These are phyloP conservation scores for Colletotrichum caudatum DNA, from an alignment of 2,329 filamentous ascomycete species.

Conservation along the genomic window DNA sequence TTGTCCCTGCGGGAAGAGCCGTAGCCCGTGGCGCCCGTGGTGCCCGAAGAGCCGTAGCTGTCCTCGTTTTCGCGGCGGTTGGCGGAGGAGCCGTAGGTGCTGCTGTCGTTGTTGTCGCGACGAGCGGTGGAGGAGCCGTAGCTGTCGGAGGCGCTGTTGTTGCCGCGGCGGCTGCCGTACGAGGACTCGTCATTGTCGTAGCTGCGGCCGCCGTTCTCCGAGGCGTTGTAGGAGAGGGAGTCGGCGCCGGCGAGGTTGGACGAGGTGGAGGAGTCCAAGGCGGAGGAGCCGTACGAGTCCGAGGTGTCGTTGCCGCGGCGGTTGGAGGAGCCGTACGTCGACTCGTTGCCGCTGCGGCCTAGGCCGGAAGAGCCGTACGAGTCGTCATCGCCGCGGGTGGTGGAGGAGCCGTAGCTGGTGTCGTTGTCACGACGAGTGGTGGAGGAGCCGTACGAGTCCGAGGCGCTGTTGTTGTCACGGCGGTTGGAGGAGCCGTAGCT, in stretches of 20 bases:
- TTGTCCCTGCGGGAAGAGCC: slow-evolving; percentile 43
- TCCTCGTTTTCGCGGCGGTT: slow-evolving; percentile 42
- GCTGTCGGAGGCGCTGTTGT: slow-evolving; percentile 35
- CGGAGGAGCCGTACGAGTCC: slow-evolving; percentile 42
- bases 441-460: slow-evolving; percentile 45
- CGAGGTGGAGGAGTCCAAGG: slow-evolving; percentile 26
- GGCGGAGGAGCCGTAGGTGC: slow-evolving; percentile 41
- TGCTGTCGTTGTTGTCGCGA: slow-evolving; percentile 25
- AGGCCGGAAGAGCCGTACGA: slow-evolving; percentile 44
- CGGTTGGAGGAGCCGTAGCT: slow-evolving; percentile 43
- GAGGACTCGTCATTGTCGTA: slow-evolving; percentile 33
- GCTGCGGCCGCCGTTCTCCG: slow-evolving; percentile 41
- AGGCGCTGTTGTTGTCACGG: slow-evolving; percentile 23
- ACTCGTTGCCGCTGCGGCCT: slow-evolving; percentile 34
- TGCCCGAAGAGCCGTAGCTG: slow-evolving; percentile 38
- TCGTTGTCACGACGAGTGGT: not conserved
- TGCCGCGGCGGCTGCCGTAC: slow-evolving; percentile 39
- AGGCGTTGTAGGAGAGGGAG: slow-evolving; percentile 43
- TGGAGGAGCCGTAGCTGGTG: slow-evolving; percentile 36
- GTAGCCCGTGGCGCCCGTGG: slow-evolving; percentile 40
- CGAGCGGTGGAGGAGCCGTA: slow-evolving; percentile 34
- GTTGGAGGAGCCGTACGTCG: slow-evolving; percentile 42
- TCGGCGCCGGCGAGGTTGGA: slow-evolving; percentile 41
- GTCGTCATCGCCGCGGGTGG: slow-evolving; percentile 28
- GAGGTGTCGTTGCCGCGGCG: slow-evolving; percentile 36